Conservation (phyloP, 345 rosid genomes). For the Eucalyptus marginata region DNA sequence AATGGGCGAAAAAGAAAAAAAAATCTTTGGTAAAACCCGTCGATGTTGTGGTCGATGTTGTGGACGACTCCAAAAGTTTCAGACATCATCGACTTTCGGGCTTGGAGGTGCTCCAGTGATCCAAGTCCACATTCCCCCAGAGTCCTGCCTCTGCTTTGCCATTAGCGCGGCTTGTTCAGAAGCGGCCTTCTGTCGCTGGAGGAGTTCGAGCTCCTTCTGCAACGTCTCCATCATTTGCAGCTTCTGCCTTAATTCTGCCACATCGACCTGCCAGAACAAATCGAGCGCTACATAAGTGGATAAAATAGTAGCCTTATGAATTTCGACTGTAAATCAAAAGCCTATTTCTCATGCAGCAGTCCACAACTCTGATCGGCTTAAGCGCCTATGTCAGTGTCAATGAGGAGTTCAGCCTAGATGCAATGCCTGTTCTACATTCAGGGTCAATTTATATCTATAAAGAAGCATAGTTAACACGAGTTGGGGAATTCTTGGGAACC, state of each 20-base stretch:
- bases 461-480: background rate
- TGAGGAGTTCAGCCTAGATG: background rate
- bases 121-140: constrained; percentile 99
- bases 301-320: background rate
- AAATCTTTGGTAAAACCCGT: background rate
- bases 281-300: background rate
- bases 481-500: background rate
- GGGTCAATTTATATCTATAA: background rate
- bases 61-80: background rate
- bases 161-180: constrained; percentile 81
- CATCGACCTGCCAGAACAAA: constrained; percentile 64
- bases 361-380: background rate
- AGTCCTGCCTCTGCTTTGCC: constrained; percentile 64
- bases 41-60: background rate
- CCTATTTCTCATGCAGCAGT: background rate
- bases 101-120: constrained; percentile 67
- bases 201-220: constrained; percentile 84
- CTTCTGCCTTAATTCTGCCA: constrained; percentile 92
- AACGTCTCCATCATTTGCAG: constrained; percentile 79
- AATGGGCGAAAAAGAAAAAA: background rate
- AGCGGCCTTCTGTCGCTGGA: constrained; percentile 91
- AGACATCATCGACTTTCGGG: constrained; percentile 5
- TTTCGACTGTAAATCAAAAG: background rate
- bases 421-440: background rate
- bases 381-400: background rate